Base-by-base conservation (phyloP, 1,284 basidiomycete species). In the Irpex sp. region DNA sequence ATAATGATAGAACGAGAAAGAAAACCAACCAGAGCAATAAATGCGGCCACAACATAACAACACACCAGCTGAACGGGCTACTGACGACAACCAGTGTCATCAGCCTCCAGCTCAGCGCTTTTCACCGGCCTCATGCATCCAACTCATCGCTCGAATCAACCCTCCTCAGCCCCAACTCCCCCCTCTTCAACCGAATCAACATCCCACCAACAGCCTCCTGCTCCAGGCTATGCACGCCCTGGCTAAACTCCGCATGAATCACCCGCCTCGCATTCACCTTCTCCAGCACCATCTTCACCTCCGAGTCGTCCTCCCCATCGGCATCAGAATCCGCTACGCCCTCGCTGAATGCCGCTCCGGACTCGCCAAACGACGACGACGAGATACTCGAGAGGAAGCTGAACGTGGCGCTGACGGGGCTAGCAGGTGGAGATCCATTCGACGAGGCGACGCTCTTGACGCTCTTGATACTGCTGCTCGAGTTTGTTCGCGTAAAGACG, bases 211-310 rank as follows among this genome's bases (percentile, higher is more conserved):
- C 63, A n/a, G 68, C 70, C 67, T 79, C 78, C 68, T 75, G 72
- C 67, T 77, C 75, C 15, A 79, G 68, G 63, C 70, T 74, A 61
- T 77, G 73, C 56, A 76, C 63, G 50, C 74, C 77, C 58, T 68
- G 65, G 21, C 71, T 72, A 63, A 78, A 74, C 63, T 79, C 77
- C 31, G 72, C 65, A 59, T 77, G 75, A 49, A 79, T 77, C 61
- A 78, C 72, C 59, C 75, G 67, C 13, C 78, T 71, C 56, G 76
- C 77, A 62, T 78, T 78, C 61, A 79, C 74, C 66, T 76, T 76
- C 54, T 74, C 71, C 31, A 78, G 69, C 63, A 78, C 71, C 67
- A 74, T 73, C 61, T 68, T 69, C 63, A 77, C 69, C 68, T 76
- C 75, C 19, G 63, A 43, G 60, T 59, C 74, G 70, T 15, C 58